Evolutionary conservation across 176 grass and related monocot species (phyloP), one percentile per base, ranked within the genome.

Genomic region (Puccinellia tenuiflora): DNA sequence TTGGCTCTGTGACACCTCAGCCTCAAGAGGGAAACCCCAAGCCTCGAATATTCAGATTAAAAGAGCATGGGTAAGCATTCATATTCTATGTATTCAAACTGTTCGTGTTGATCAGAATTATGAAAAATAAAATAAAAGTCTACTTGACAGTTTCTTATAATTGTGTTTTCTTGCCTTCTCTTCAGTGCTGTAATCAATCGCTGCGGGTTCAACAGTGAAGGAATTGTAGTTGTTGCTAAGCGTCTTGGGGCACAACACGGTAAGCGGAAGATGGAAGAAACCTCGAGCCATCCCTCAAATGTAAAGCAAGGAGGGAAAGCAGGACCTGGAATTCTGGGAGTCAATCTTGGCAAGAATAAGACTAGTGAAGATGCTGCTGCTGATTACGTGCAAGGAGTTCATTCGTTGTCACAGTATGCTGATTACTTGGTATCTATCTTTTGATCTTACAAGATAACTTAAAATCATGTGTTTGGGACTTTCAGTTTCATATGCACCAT

Each of bases 261-360:
- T 81, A 99, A 96, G 83, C 85, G 96, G 80, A 99, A 99, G 78
- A 96, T 99, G 96, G 89, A 99, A 80, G 93, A 92, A 93, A 99
- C 91, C 59, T 94, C 90, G 1, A 86, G 66, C 38, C 86, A 76
- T 18, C 67, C 84, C 42, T 68, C 75, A 39, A 85, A 92, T 51
- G 84, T 88, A 46, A 96, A 90, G 68, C 89, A 96, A 77, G 96
- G 96, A 83, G 96, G 96, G 40, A 99, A 96, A 92, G 96, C 93
- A 66, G 96, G 96, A 30, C 93, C 96, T 86, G 93, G 96, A 38
- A 96, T 99, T 73, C 85, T 99, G 80, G 96, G 96, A 37, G 93
- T 99, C 40, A 99, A 99, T 88, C 87, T 99, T 26, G 96, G 96
- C 53, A 99, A 99, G 85, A 99, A 99, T 81, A 99, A 99, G 84